Percentiles rank a stretch among this genome's conserved stretches.
phyloP scores from a whole-genome alignment of 345 rosid species.

The Ceriops decandra region DNA sequence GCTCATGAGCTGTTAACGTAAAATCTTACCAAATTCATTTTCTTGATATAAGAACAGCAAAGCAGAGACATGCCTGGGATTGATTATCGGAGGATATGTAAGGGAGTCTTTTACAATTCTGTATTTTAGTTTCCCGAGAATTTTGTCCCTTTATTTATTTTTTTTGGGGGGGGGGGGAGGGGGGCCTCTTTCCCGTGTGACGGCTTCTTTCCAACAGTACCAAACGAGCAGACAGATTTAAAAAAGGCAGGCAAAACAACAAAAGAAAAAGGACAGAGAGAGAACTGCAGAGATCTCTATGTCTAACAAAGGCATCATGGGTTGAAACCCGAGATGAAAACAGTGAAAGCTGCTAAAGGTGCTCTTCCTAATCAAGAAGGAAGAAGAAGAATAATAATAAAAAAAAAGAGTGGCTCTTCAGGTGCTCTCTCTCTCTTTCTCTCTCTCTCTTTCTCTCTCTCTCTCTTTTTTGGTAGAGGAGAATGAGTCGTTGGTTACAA shows the following conservation, averaged over 20 bases:
- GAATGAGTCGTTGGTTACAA: too few relatives aligned
- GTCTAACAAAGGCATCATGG: constrained; percentile 21
- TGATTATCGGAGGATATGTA: too few relatives aligned
- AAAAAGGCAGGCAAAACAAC: constrained; percentile 15
- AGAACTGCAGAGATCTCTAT: background rate
- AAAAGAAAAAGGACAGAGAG: constrained; percentile 17
- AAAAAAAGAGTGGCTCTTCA: background rate
- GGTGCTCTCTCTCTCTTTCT: background rate
- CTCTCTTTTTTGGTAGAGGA: background rate
- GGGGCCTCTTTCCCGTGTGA: background rate
- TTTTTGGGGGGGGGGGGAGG: background rate
- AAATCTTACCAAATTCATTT: too few relatives aligned
- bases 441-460: background rate
- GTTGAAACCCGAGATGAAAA: constrained; percentile 22
- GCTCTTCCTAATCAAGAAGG: background rate
- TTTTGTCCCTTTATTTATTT: background rate
- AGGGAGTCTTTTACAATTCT: too few relatives aligned
- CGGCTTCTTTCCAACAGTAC: background rate
- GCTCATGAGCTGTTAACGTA: too few relatives aligned
- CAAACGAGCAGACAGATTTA: background rate
- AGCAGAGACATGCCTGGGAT: too few relatives aligned
- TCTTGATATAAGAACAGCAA: too few relatives aligned
- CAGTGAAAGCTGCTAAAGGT: constrained; percentile 14
- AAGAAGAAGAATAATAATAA: too few relatives aligned
- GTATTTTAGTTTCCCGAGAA: too few relatives aligned